A percentile compares a stretch with the other conserved stretches of the same genome.
Conservation (phyloP, 371 early-diverging fungal genomes). For the Smittium culicis region DNA sequence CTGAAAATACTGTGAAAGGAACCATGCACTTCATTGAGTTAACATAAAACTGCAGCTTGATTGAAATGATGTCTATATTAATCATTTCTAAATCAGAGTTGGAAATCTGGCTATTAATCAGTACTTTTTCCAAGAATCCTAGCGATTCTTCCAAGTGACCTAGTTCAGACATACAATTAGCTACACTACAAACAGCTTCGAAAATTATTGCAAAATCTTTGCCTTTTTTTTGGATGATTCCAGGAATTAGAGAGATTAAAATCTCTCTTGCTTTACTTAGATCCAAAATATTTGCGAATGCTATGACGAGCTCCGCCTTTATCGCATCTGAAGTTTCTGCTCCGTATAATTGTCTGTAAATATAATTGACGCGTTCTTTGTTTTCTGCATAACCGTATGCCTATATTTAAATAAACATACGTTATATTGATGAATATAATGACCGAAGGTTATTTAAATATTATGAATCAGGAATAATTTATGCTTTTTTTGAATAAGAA, state of each 20-base stretch:
- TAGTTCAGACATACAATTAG: constrained; percentile 1
- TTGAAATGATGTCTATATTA: background rate
- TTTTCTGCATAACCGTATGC: background rate
- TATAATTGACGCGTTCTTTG: background rate
- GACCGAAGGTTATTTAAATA: too few relatives aligned
- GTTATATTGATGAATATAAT: background rate
- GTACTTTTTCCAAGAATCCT: background rate
- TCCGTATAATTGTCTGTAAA: background rate
- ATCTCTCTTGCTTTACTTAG: background rate
- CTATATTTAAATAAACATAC: background rate
- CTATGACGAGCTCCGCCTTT: background rate
- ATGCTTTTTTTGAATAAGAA: too few relatives aligned
- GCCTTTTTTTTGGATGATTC: background rate
- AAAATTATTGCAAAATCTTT: background rate
- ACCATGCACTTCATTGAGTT: background rate
- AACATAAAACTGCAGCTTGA: background rate
- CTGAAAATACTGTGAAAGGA: constrained; percentile 1
- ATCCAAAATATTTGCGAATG: background rate
- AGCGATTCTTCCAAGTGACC: background rate
- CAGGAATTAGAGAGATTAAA: background rate
- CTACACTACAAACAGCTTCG: background rate
- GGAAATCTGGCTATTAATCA: background rate
- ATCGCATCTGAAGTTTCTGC: background rate
- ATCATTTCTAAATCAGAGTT: background rate
- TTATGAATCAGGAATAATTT: too few relatives aligned